Conservation (phyloP, 2,329 filamentous ascomycete genomes). For the Xylariaceae sp. region DNA sequence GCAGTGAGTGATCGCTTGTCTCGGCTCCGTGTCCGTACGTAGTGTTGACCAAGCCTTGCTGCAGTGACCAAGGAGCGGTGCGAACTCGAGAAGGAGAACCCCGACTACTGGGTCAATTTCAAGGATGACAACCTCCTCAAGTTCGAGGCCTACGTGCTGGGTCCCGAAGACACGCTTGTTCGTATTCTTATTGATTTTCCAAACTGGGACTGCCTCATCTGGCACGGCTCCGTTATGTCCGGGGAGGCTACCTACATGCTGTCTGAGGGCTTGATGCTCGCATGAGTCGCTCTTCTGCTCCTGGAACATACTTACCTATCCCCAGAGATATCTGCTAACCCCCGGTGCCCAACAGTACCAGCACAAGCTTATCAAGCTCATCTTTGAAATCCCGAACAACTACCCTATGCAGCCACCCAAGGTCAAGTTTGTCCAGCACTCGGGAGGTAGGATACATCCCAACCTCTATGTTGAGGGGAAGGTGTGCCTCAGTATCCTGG, state of each 20-base stretch:
- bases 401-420: constrained; percentile 12
- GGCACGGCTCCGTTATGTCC: too few relatives aligned
- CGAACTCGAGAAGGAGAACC: constrained; percentile 7
- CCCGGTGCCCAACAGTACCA: too few relatives aligned
- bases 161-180: constrained; percentile 8
- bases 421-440: constrained; percentile 11
- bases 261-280: too few relatives aligned
- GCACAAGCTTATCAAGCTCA: constrained; percentile 12
- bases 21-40: too few relatives aligned
- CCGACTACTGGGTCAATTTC: constrained; percentile 12
- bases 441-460: constrained; percentile 9
- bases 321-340: too few relatives aligned
- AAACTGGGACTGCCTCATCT: too few relatives aligned
- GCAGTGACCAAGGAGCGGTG: constrained; percentile 4
- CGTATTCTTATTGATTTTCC: too few relatives aligned
- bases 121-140: constrained; percentile 7
- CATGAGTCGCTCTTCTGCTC: too few relatives aligned
- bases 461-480: constrained; percentile 11
- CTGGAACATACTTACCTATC: too few relatives aligned
- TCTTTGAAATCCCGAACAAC: constrained; percentile 7
- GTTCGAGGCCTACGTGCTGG: constrained; percentile 10
- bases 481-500: constrained; percentile 10
- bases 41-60: not conserved
- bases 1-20: too few relatives aligned
- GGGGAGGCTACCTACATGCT: too few relatives aligned